Evolutionary conservation across 495 filamentous ascomycete species (phyloP).

Genomic region (Xylaria palmicola): DNA sequence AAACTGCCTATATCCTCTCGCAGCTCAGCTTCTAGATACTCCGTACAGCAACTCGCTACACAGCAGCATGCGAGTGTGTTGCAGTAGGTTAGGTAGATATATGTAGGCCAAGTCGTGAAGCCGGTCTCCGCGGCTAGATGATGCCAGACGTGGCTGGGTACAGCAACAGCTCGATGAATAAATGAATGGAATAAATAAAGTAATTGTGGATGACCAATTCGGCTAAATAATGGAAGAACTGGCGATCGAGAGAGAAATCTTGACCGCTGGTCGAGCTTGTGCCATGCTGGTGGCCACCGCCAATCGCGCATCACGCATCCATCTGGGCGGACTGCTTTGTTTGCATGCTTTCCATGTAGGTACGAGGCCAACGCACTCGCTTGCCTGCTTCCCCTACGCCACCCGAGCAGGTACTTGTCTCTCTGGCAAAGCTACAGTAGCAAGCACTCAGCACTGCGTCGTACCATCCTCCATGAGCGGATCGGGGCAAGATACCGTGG

Average conservation of each 20-base stretch:
- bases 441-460: too few relatives aligned
- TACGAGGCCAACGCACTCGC: too few relatives aligned
- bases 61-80: too few relatives aligned
- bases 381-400: too few relatives aligned
- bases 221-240: too few relatives aligned
- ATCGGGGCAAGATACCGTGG: background rate
- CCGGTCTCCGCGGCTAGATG: background rate
- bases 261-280: conserved; percentile 7
- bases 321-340: background rate
- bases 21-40: background rate
- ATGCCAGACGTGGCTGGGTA: background rate
- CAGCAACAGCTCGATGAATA: background rate
- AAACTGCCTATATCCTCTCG: background rate
- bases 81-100: too few relatives aligned
- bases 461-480: background rate
- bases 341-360: conserved; percentile 2
- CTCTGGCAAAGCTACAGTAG: too few relatives aligned
- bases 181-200: background rate
- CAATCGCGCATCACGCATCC: background rate
- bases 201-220: too few relatives aligned
- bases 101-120: background rate
- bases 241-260: background rate
- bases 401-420: background rate
- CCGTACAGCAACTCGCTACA: too few relatives aligned
- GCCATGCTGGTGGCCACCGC: background rate